These are phyloP conservation scores for Trichoderma sp. DNA, from an alignment of 2,329 filamentous ascomycete species.

Conservation along the genomic window DNA sequence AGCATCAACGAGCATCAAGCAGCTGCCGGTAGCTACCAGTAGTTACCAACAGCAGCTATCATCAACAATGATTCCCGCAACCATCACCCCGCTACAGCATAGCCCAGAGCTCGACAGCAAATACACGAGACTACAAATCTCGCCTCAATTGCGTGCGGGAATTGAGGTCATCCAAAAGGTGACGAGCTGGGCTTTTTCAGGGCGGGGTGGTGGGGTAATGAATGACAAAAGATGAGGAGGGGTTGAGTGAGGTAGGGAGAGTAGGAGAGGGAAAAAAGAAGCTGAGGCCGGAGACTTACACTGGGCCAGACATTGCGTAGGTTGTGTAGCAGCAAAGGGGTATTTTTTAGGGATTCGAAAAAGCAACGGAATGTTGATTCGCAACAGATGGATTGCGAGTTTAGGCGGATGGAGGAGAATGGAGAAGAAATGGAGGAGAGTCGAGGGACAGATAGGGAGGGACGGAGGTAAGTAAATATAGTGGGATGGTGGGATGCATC, in stretches of 20 bases:
- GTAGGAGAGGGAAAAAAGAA: slow-evolving; percentile 22
- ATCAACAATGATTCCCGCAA: background rate
- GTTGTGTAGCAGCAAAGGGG: background rate
- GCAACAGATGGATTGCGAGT: background rate
- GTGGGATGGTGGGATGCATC: background rate
- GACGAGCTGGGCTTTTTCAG: slow-evolving; percentile 25
- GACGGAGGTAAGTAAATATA: slow-evolving; percentile 20
- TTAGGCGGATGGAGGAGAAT: background rate
- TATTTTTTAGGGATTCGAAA: background rate
- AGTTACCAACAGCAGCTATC: background rate
- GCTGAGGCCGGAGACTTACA: slow-evolving; percentile 53
- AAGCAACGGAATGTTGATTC: background rate
- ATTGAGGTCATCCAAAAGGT: slow-evolving; percentile 34
- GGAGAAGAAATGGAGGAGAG: background rate
- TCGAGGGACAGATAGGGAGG: slow-evolving; percentile 14
- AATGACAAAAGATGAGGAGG: slow-evolving; percentile 26
- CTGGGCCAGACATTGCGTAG: slow-evolving; percentile 61
- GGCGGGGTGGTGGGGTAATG: slow-evolving; percentile 42
- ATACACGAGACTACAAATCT: slow-evolving; percentile 26
- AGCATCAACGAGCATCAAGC: background rate
- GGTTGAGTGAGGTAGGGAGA: slow-evolving; percentile 27
- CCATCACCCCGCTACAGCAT: background rate
- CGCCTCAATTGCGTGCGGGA: slow-evolving; percentile 31
- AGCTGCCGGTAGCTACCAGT: background rate
- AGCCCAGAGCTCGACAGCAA: slow-evolving; percentile 14